Conservation (phyloP, 495 filamentous ascomycete species). For the Aspergillus funiculosus region DNA sequence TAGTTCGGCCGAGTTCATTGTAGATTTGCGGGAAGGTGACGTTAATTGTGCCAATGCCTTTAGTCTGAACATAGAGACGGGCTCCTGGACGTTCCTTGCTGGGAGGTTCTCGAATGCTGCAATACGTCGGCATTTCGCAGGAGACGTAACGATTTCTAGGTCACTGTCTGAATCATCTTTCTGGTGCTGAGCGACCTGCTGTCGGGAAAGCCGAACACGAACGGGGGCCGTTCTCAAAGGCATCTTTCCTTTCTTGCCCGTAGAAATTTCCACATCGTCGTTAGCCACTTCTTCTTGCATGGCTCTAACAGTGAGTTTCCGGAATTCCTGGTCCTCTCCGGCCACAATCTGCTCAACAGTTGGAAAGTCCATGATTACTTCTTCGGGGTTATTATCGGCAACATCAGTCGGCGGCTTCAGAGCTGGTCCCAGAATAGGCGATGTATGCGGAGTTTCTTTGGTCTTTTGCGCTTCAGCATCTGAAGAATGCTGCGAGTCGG, state of each 20-base stretch:
- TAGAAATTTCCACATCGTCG: background rate
- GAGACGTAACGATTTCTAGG: conserved; percentile 52
- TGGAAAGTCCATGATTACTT: conserved; percentile 12
- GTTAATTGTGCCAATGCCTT: conserved; percentile 69
- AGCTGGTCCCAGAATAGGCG: conserved; percentile 31
- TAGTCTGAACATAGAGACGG: conserved; percentile 58
- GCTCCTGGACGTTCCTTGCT: conserved; percentile 50
- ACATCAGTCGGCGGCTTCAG: conserved; percentile 21
- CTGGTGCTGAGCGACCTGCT: conserved; percentile 36
- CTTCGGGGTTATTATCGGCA: conserved; percentile 14
- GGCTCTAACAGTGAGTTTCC: conserved; percentile 6
- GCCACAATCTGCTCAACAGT: conserved; percentile 20
- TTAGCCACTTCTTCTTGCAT: conserved; percentile 5
- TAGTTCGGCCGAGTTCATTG: conserved; percentile 64
- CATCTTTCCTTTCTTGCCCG: conserved; percentile 17
- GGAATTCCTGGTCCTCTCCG: conserved; percentile 4
- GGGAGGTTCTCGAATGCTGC: conserved; percentile 68
- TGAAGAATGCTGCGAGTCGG: conserved; percentile 43
- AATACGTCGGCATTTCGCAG: conserved; percentile 37
- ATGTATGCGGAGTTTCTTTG: conserved; percentile 49
- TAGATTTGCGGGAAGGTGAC: conserved; percentile 51
- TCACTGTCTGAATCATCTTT: conserved; percentile 60
- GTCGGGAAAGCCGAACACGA: conserved; percentile 35
- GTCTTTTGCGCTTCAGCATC: conserved; percentile 40
- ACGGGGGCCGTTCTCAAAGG: conserved; percentile 27